Base-by-base conservation (phyloP, 305 asterid genomes). In the Petunia hybrid region DNA sequence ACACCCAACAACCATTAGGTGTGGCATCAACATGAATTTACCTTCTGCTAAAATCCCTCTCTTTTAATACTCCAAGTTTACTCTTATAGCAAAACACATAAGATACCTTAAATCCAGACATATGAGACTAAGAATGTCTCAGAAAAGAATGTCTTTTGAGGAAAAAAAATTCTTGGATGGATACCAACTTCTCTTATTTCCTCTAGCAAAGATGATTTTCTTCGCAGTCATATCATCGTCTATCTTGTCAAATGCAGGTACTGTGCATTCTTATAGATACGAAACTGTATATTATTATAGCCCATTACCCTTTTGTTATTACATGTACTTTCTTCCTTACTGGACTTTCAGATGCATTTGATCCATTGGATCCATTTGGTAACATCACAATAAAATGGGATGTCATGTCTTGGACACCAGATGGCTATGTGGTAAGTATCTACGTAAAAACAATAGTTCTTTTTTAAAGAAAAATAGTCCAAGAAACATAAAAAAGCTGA, bases 401-500 rank as follows among this genome's bases (percentile, higher is more conserved):
- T 61, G 59, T 86, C 56, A 70, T 86, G 38, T 86, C 87, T 61
- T 86, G 89, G 89, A 75, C 95, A 0, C 61, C 93, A 0, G 97
- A 92, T 71, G 97, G 95, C 60, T 90, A 89, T 77, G 91, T 92
- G 91, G 95, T 91, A 79, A 88, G 91, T 66, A 10, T 38, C 16
- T 56, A 62, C 48, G 1, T 36, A 16, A 5, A 41, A 40, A 55
- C 60, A 7, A 7, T 55, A 14, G 2, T 55, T 55, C 60, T 7
- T 55, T 7, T 55, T 55, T 9, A 14, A 1, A 55, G 13, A 1
- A 14, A 55, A 55, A 55, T 55, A 55, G 3, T 55, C 60, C 4
- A 9, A 1, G 1, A 57, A 59, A 12, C 22, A 59, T 12, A 59
- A 12, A 59, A 3, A 2, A 59, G n/a, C n/a, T n/a, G n/a, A 59